Conservation (phyloP, 2,329 filamentous ascomycete species). For the Pseudopyricularia cyperi region DNA sequence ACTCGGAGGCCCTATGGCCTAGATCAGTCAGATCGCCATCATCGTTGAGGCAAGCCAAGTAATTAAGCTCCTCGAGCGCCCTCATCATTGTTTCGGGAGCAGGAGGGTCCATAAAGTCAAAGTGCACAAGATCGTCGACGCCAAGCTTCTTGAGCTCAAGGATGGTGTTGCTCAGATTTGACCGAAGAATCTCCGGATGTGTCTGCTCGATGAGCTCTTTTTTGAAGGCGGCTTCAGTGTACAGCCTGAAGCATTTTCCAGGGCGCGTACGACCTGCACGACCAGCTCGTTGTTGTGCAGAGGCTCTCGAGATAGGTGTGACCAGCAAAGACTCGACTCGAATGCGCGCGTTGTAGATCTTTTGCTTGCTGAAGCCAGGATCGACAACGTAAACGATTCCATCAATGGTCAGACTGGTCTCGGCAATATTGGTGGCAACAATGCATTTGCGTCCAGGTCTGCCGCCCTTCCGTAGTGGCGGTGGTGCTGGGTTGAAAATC, state of each 20-base stretch:
- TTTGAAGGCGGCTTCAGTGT: slow-evolving; percentile 93
- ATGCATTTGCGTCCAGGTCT: slow-evolving; percentile 88
- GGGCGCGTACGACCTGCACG: slow-evolving; percentile 97
- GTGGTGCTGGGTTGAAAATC: slow-evolving; percentile 85
- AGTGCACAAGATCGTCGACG: slow-evolving; percentile 90
- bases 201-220: slow-evolving; percentile 97
- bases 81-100: slow-evolving; percentile 98
- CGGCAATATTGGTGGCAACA: slow-evolving; percentile 93
- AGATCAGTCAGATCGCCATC: slow-evolving; percentile 84
- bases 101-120: slow-evolving; percentile 96
- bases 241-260: slow-evolving; percentile 95
- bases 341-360: slow-evolving; percentile 95
- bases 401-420: slow-evolving; percentile 94
- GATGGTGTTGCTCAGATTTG: slow-evolving; percentile 89
- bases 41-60: slow-evolving; percentile 89
- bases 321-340: slow-evolving; percentile 95
- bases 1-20: slow-evolving; percentile 81
- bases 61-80: slow-evolving; percentile 93
- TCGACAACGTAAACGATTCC: slow-evolving; percentile 99
- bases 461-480: slow-evolving; percentile 58
- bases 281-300: slow-evolving; percentile 92
- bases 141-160: slow-evolving; percentile 96
- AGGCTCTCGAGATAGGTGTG: slow-evolving; percentile 94
- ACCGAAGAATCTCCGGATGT: slow-evolving; percentile 88
- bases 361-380: slow-evolving; percentile 97